These are phyloP conservation scores for Pseudoturritis turrita DNA, from an alignment of 345 rosid genomes.

Conservation along the genomic window DNA sequence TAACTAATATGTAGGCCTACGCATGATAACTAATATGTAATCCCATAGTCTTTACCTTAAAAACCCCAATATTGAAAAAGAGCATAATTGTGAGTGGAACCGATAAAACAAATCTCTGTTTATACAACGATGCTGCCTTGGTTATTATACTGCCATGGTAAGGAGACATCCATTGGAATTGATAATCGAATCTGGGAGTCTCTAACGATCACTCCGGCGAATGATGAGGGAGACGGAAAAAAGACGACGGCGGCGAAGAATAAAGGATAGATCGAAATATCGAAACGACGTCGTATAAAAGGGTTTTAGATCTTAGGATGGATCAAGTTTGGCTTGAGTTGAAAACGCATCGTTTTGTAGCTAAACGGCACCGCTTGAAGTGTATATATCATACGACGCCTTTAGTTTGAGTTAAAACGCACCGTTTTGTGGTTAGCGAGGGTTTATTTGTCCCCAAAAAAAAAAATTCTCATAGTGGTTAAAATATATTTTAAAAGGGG, in stretches of 20 bases:
- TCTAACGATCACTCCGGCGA: slow-evolving; percentile 16
- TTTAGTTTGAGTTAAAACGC: background rate
- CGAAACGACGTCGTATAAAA: background rate
- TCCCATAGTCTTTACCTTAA: slow-evolving; percentile 58
- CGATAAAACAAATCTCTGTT: background rate
- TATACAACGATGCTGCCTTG: background rate
- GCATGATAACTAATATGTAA: too few species aligned
- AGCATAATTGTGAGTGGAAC: background rate
- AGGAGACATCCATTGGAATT: slow-evolving; percentile 47
- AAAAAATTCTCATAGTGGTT: too few species aligned
- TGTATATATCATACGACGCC: too few species aligned
- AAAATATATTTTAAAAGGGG: background rate
- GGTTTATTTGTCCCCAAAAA: too few species aligned
- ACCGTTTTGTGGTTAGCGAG: background rate
- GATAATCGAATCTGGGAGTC: slow-evolving; percentile 1
- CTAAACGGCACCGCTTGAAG: too few species aligned
- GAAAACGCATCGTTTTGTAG: background rate
- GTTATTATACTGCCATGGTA: too few species aligned
- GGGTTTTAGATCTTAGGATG: background rate
- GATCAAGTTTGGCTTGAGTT: background rate
- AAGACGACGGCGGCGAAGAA: background rate
- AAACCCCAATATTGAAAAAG: background rate
- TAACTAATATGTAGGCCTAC: too few species aligned
- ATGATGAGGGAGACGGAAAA: background rate
- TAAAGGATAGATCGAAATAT: background rate